phyloP scores from a whole-genome alignment of 371 early-diverging fungal genomes.

The Rhizopus delemar region DNA sequence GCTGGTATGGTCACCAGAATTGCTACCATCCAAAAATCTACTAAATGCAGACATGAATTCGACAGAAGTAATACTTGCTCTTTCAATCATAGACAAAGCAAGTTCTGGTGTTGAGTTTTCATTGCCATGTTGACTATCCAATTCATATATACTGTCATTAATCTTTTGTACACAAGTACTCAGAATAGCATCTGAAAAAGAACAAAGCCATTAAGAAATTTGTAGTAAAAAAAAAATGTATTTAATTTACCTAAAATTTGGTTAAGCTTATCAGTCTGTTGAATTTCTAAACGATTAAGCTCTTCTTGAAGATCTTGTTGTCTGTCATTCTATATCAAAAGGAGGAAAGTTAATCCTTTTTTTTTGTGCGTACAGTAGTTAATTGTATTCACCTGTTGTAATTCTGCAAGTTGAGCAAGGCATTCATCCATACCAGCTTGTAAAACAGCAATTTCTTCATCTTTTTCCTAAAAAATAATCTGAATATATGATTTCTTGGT shows the following conservation, averaged over 20 bases:
- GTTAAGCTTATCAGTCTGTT: constrained; percentile 74
- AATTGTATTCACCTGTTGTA: constrained; percentile 61
- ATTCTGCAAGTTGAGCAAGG: constrained; percentile 77
- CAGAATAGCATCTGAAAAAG: constrained; percentile 75
- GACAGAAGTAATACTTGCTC: constrained; percentile 73
- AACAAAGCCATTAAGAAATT: background rate
- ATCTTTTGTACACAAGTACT: constrained; percentile 84
- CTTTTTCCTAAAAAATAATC: constrained; percentile 55
- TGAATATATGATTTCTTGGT: no score
- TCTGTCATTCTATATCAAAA: constrained; percentile 32
- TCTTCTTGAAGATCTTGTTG: constrained; percentile 68
- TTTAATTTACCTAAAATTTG: constrained; percentile 72
- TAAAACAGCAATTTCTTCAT: constrained; percentile 87
- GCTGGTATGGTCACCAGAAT: constrained; percentile 77
- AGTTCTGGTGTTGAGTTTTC: constrained; percentile 89
- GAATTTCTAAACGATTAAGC: constrained; percentile 62
- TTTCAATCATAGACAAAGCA: constrained; percentile 88
- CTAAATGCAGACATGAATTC: constrained; percentile 79
- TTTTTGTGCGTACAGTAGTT: background rate
- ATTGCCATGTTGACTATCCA: constrained; percentile 84
- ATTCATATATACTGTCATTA: constrained; percentile 83
- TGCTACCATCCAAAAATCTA: constrained; percentile 75
- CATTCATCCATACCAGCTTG: constrained; percentile 97
- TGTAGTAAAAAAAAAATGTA: background rate
- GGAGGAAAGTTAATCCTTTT: background rate